Conservation (phyloP, 2,329 filamentous ascomycete species). For the Tolypocladium album region DNA sequence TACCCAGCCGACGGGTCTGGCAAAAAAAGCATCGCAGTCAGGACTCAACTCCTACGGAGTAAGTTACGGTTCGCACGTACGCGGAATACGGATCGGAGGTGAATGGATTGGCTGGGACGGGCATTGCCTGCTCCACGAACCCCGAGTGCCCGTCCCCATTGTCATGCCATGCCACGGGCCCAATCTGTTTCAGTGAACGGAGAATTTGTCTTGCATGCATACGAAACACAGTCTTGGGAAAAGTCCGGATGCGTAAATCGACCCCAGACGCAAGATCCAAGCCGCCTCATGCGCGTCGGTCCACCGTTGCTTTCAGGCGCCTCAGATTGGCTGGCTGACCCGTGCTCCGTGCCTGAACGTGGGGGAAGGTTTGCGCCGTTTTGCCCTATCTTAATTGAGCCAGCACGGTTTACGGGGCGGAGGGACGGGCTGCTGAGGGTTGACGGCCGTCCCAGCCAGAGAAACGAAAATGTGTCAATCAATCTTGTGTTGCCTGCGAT, state of each 20-base stretch:
- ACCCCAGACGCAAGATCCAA: neutral
- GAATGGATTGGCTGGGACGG: neutral
- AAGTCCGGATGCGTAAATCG: neutral
- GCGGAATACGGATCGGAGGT: neutral
- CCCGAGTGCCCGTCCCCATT: neutral
- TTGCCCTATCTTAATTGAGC: neutral
- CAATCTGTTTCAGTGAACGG: neutral
- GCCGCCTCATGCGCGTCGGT: neutral
- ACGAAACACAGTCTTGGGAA: no score
- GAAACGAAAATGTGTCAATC: neutral
- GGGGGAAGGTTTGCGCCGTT: neutral
- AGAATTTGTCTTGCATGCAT: neutral
- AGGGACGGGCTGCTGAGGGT: no score
- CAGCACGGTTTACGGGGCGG: neutral
- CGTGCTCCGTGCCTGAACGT: neutral
- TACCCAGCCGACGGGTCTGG: neutral
- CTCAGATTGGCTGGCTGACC: neutral
- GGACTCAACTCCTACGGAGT: no score
- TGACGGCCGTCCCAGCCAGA: no score
- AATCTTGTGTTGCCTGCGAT: neutral
- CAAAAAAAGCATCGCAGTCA: neutral
- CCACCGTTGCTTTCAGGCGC: neutral
- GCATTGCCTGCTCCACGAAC: neutral
- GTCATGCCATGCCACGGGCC: neutral
- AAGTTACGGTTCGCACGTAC: neutral